Evolutionary conservation across 768 basidiomycete genomes (phyloP).

Genomic region (Ramaria sp.): DNA sequence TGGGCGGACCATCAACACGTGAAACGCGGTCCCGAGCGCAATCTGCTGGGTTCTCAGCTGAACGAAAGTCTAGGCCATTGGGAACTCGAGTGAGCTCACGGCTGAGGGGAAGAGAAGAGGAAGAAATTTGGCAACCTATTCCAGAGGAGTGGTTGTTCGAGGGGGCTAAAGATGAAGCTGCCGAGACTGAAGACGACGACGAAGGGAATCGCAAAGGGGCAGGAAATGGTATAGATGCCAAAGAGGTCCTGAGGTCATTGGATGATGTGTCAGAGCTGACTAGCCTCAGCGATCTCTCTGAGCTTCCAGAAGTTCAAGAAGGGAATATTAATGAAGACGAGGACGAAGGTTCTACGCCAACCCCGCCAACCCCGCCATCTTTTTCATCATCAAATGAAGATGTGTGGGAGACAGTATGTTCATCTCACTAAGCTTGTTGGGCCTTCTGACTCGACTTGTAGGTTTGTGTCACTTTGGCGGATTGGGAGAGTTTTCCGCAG

Average conservation of each 20-base stretch:
- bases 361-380: slow-evolving; percentile 11
- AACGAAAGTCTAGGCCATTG: slow-evolving; percentile 15
- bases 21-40: slow-evolving; percentile 1
- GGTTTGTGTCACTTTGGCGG: slow-evolving; percentile 74
- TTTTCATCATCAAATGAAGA: slow-evolving; percentile 19
- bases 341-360: slow-evolving; percentile 12
- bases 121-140: slow-evolving; percentile 66
- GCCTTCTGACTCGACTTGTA: slow-evolving; percentile 19
- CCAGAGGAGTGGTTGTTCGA: slow-evolving; percentile 62
- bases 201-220: neutral
- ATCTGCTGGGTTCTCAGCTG: neutral
- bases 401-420: slow-evolving; percentile 77
- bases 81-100: slow-evolving; percentile 62
- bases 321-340: slow-evolving; percentile 14
- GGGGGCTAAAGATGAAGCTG: neutral
- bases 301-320: slow-evolving; percentile 10
- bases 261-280: slow-evolving; percentile 9
- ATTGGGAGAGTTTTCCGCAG: slow-evolving; percentile 77
- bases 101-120: slow-evolving; percentile 39
- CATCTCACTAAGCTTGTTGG: slow-evolving; percentile 2
- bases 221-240: neutral
- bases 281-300: slow-evolving; percentile 5
- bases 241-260: neutral
- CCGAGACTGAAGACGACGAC: neutral
- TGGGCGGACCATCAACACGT: slow-evolving; percentile 10